Evolutionary conservation across 495 filamentous ascomycete genomes (phyloP), one percentile per base, ranked within the genome.

Genomic region (Trichoderma erinaceum): DNA sequence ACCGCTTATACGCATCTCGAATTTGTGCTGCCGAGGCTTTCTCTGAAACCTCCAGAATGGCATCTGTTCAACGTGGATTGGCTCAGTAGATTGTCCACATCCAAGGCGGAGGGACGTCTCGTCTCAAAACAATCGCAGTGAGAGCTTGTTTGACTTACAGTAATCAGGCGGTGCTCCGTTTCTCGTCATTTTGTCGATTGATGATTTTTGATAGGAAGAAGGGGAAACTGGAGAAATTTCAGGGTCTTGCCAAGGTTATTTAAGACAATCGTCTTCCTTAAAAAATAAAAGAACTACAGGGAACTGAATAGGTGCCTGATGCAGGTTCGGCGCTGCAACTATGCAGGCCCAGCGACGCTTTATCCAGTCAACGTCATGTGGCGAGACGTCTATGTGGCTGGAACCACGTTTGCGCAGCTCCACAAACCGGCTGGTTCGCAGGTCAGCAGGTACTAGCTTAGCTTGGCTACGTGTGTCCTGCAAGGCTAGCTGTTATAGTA

Each of bases 1-100:
- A 93, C 90, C 88, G 88, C 78, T 99, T 99, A 80, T 98, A 99
- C 66, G 93, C 95, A 81, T 89, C 92, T 70, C 96, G 91, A 74
- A 99, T 92, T 74, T 99, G 90, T 74, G 90, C 86, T 68, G 88
- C 86, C 8, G 86, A 88, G 41, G 95, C 93, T 70, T 84, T 88
- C 25, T 88, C 82, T 61, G 88, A 77, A 68, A 99, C 74, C 63
- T 90, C 90, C 43, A 99, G 87, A 71, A 89, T 85, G 29, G 80
- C 79, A 75, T 91, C 88, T 64, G 56, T 38, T 32, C 23, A 12
- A 64, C n/a, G 50, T 70, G 68, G 70, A 69, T 61, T 38, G 35
- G 35, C 35, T 38, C 8, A 38, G 35, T 38, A 38, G 7, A 38
- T 38, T 38, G 35, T 38, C 8, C 35, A 38, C 5, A 6, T 7